Evolutionary conservation across 2,329 filamentous ascomycete species (phyloP).

Genomic region (Phaeosphaeria sp.): DNA sequence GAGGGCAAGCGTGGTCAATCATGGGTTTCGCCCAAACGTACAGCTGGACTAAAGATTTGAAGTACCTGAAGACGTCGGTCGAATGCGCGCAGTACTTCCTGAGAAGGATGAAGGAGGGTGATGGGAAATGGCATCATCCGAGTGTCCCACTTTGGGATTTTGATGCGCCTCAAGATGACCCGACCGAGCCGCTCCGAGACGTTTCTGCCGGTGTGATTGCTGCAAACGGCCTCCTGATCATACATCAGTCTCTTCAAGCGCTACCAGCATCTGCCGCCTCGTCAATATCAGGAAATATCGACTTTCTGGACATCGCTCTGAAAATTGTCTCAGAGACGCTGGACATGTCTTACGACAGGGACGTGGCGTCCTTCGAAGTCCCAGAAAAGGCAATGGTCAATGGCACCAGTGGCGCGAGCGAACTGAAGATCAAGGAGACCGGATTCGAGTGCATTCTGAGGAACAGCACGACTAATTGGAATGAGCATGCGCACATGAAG

Average conservation of each 20-base stretch:
- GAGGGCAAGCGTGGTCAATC: constrained; percentile 60
- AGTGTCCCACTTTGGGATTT: constrained; percentile 60
- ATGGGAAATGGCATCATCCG: constrained; percentile 32
- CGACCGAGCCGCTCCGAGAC: constrained; percentile 41
- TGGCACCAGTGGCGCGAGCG: constrained; percentile 11
- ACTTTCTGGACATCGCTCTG: constrained; percentile 25
- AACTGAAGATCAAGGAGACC: constrained; percentile 34
- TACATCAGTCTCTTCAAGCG: constrained; percentile 44
- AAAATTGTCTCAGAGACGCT: constrained; percentile 34
- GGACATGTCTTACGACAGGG: constrained; percentile 39
- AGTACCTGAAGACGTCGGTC: constrained; percentile 54
- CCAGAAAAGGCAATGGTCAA: constrained; percentile 18
- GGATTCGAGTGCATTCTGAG: constrained; percentile 55
- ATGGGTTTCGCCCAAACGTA: constrained; percentile 57
- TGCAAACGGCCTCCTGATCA: constrained; percentile 51
- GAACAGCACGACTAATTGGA: constrained; percentile 58
- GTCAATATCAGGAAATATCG: constrained; percentile 1
- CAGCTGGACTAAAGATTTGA: constrained; percentile 53
- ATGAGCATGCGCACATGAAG: constrained; percentile 53
- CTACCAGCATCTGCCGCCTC: constrained; percentile 9
- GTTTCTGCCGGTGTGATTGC: constrained; percentile 51
- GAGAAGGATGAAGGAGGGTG: constrained; percentile 45
- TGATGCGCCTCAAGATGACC: constrained; percentile 54
- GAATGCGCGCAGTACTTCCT: constrained; percentile 58
- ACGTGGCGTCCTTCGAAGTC: constrained; percentile 31